Conservation (phyloP, 805 yeast genomes). For the Ogataea glucozyma region DNA sequence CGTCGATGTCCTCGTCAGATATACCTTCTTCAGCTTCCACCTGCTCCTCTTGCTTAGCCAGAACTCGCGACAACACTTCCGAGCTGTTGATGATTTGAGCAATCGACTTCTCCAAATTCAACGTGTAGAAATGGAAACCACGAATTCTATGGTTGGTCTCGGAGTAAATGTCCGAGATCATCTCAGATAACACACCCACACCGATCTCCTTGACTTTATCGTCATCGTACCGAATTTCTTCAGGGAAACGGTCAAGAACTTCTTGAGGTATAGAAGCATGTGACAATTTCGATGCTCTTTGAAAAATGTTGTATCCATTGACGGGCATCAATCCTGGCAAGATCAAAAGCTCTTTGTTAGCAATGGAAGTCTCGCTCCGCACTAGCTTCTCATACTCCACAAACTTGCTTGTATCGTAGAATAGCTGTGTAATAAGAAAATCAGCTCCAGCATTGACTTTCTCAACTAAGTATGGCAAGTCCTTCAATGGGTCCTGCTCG, state of each 20-base stretch:
- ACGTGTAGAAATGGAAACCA: conserved; percentile 90
- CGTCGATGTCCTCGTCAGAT: conserved; percentile 34
- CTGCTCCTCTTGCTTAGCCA: conserved; percentile 36
- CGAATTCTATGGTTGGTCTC: conserved; percentile 59
- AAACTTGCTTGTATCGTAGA: conserved; percentile 83
- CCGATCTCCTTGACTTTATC: conserved; percentile 81
- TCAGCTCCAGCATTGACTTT: conserved; percentile 95
- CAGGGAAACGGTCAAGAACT: conserved; percentile 56
- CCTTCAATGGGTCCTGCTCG: conserved; percentile 65
- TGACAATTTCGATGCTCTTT: conserved; percentile 84
- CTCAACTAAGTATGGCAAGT: conserved; percentile 76
- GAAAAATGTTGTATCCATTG: conserved; percentile 77
- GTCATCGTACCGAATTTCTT: conserved; percentile 64
- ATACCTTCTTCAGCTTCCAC: conserved; percentile 37
- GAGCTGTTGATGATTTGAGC: conserved; percentile 78
- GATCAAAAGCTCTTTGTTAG: conserved; percentile 47
- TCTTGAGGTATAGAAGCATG: conserved; percentile 77
- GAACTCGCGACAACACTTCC: conserved; percentile 49
- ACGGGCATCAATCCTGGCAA: conserved; percentile 93
- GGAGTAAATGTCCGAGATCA: conserved; percentile 56
- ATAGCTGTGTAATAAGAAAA: conserved; percentile 86
- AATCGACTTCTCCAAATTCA: conserved; percentile 88
- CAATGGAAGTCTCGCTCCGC: conserved; percentile 40
- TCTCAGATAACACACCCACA: conserved; percentile 66
- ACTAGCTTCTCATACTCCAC: conserved; percentile 59